Percentiles rank a stretch among this genome's conserved stretches.
Evolutionary conservation across 2,329 filamentous ascomycete species (phyloP).

Genomic region (Hortaea sp.): DNA sequence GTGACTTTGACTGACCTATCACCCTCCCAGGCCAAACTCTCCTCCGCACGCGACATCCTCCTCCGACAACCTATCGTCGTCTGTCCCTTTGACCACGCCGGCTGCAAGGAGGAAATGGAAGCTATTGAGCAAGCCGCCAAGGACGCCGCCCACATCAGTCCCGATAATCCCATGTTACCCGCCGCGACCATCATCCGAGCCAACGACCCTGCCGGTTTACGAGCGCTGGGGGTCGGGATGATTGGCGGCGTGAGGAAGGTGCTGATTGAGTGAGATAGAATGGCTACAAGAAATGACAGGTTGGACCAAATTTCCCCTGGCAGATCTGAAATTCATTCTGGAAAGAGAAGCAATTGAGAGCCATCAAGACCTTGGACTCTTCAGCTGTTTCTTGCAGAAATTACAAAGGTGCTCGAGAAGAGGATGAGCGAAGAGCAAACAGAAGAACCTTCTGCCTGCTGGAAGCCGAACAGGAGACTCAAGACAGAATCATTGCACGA

Average conservation of each 20-base stretch:
- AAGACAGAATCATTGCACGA: no score
- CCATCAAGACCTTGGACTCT: no score
- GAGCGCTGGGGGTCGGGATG: conserved; percentile 51
- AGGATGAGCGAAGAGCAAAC: no score
- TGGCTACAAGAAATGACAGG: background rate
- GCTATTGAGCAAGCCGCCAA: conserved; percentile 93
- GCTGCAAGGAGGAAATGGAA: conserved; percentile 97
- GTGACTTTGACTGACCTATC: background rate
- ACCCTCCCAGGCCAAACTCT: conserved; percentile 64
- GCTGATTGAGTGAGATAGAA: conserved; percentile 49
- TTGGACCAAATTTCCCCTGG: no score
- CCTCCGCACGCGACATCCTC: conserved; percentile 75
- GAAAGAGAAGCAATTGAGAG: no score
- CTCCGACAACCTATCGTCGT: conserved; percentile 91
- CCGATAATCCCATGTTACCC: conserved; percentile 86
- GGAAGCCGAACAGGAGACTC: no score
- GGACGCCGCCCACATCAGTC: conserved; percentile 78
- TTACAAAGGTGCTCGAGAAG: no score
- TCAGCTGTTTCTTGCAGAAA: no score
- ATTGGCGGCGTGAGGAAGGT: conserved; percentile 54
- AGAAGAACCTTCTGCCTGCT: no score
- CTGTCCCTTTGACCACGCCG: conserved; percentile 87
- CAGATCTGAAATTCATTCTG: no score
- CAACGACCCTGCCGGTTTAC: conserved; percentile 56
- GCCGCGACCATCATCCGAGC: conserved; percentile 72